Conservation (phyloP, 371 early-diverging fungal genomes). For the Mortierella sp. region DNA sequence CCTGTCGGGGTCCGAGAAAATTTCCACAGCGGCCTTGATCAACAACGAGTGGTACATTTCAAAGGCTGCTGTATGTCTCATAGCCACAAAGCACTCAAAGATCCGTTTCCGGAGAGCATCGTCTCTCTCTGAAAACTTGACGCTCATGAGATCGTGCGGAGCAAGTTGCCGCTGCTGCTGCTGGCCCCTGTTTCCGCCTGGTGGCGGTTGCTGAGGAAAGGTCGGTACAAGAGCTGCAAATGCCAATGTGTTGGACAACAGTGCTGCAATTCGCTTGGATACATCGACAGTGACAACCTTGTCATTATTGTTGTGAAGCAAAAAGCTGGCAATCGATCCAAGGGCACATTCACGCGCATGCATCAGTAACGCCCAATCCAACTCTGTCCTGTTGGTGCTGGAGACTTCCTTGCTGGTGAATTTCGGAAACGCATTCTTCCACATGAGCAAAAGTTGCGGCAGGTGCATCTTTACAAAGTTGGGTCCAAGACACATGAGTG, state of each 20-base stretch:
- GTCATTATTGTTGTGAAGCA: constrained; percentile 74
- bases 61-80: constrained; percentile 74
- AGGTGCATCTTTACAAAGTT: constrained; percentile 84
- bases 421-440: constrained; percentile 76
- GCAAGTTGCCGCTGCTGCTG: too few relatives aligned
- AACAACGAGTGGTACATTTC: constrained; percentile 59
- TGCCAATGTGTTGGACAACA: constrained; percentile 79
- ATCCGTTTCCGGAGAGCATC: constrained; percentile 72
- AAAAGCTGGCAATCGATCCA: constrained; percentile 77
- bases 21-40: constrained; percentile 48
- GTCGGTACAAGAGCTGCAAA: constrained; percentile 72
- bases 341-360: constrained; percentile 77
- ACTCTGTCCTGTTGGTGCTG: constrained; percentile 69
- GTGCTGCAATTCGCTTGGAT: constrained; percentile 82
- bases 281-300: constrained; percentile 80
- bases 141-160: constrained; percentile 50
- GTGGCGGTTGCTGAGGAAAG: constrained; percentile 53
- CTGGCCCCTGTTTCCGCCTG: constrained; percentile 45
- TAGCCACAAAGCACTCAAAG: constrained; percentile 77
- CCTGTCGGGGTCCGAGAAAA: constrained; percentile 69
- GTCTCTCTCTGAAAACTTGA: constrained; percentile 71
- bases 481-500: constrained; percentile 84
- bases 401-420: constrained; percentile 63
- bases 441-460: constrained; percentile 79
- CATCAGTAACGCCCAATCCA: constrained; percentile 77